Percentiles rank a stretch among this genome's conserved stretches.
phyloP scores from a whole-genome alignment of 2,329 filamentous ascomycete genomes.

The Pyrenophora seminiperda region DNA sequence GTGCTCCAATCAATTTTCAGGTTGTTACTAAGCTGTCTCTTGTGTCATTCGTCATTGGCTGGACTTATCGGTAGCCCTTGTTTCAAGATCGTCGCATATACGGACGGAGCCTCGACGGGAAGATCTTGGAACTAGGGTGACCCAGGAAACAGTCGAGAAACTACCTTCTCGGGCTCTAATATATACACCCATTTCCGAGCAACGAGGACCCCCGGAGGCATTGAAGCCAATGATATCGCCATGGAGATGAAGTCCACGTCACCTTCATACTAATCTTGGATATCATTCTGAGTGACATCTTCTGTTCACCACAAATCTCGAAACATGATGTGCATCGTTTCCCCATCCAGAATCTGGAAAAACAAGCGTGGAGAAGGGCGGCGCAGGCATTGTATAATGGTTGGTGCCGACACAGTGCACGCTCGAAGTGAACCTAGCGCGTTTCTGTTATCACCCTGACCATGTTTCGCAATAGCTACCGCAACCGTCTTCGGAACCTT shows the following conservation, averaged over 20 bases:
- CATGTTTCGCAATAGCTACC: constrained; percentile 27
- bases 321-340: no score
- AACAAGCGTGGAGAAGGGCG: no score
- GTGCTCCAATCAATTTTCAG: not conserved
- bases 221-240: no score
- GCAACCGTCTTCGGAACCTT: constrained; percentile 4
- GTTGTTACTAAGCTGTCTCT: not conserved
- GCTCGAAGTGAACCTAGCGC: constrained; percentile 4
- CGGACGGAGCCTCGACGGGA: constrained; percentile 8
- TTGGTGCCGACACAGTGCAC: not conserved
- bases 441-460: constrained; percentile 28
- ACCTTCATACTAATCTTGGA: no score
- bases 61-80: not conserved
- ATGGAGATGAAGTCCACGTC: no score
- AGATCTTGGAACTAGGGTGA: constrained; percentile 8
- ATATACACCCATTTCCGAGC: not conserved
- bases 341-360: no score
- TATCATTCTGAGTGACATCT: no score
- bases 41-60: constrained; percentile 1
- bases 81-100: constrained; percentile 19
- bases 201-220: not conserved
- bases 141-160: constrained; percentile 1
- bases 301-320: no score
- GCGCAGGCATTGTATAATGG: not conserved
- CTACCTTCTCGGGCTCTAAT: not conserved